phyloP scores from a whole-genome alignment of 106 monocot species.

The Platanthera guangdongensis region DNA sequence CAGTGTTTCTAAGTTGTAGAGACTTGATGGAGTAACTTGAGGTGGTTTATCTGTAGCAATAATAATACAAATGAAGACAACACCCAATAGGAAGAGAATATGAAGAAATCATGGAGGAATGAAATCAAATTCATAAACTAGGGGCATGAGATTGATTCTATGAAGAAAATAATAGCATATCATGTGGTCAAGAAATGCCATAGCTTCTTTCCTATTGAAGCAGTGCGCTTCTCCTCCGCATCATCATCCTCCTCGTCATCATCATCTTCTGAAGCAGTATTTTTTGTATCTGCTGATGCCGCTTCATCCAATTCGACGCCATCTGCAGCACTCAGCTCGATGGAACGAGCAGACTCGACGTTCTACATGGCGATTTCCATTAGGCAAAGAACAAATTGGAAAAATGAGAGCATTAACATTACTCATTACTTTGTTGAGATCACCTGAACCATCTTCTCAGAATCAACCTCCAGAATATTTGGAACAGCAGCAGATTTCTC shows the following conservation, averaged over 20 bases:
- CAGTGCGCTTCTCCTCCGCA: conserved; percentile 29
- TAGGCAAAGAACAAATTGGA: background rate
- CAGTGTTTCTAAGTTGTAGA: too few relatives aligned
- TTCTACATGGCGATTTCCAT: background rate
- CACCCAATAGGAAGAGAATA: background rate
- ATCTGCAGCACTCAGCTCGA: conserved; percentile 12
- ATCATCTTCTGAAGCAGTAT: conserved; percentile 14
- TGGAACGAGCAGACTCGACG: conserved; percentile 18
- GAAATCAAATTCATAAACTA: background rate
- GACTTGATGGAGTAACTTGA: too few relatives aligned
- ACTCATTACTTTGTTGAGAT: background rate
- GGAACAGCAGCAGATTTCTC: conserved; percentile 13
- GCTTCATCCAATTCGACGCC: conserved; percentile 6
- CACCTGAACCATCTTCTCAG: conserved; percentile 27
- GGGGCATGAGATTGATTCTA: background rate
- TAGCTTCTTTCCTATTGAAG: conserved; percentile 56
- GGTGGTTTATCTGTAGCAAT: too few relatives aligned
- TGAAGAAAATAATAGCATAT: background rate
- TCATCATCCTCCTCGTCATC: conserved; percentile 15
- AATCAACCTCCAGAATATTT: conserved; percentile 24
- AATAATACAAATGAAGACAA: background rate
- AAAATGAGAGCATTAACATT: background rate
- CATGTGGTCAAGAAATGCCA: conserved; percentile 63
- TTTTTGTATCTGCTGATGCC: conserved; percentile 2
- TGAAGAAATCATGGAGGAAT: background rate